These are phyloP conservation scores for Dendrostoma leiphaemia DNA, from an alignment of 2,329 filamentous ascomycete species.

Conservation along the genomic window DNA sequence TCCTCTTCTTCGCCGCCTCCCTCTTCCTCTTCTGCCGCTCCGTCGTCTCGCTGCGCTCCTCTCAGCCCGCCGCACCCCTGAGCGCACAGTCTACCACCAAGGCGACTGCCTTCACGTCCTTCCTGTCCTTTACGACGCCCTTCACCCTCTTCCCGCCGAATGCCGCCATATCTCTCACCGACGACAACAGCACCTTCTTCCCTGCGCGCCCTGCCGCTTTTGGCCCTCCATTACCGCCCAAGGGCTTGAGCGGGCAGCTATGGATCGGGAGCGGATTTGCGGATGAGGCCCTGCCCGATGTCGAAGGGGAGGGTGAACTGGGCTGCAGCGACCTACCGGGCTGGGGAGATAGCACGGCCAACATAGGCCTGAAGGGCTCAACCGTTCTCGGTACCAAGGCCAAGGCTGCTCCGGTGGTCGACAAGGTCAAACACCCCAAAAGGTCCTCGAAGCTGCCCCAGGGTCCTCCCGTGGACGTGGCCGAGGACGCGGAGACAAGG, in stretches of 20 bases:
- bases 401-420: slow-evolving; percentile 26
- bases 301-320: slow-evolving; percentile 74
- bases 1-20: slow-evolving; percentile 51
- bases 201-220: slow-evolving; percentile 90
- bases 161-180: slow-evolving; percentile 91
- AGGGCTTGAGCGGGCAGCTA: slow-evolving; percentile 81
- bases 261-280: slow-evolving; percentile 94
- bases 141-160: slow-evolving; percentile 93
- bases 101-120: slow-evolving; percentile 39
- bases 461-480: slow-evolving; percentile 29
- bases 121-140: slow-evolving; percentile 72
- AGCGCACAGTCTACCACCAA: slow-evolving; percentile 37
- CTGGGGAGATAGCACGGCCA: slow-evolving; percentile 64
- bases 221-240: slow-evolving; percentile 72
- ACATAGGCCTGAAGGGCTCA: slow-evolving; percentile 36
- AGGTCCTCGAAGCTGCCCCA: slow-evolving; percentile 31
- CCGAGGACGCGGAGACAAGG: slow-evolving; percentile 23
- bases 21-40: slow-evolving; percentile 56
- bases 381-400: slow-evolving; percentile 38
- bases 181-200: slow-evolving; percentile 98
- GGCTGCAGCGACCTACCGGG: slow-evolving; percentile 94
- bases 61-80: slow-evolving; percentile 24
- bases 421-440: slow-evolving; percentile 34
- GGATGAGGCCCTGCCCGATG: slow-evolving; percentile 68
- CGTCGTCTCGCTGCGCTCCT: slow-evolving; percentile 37